Base-by-base conservation (phyloP, 2,329 filamentous ascomycete genomes). In the Neurospora sp. region DNA sequence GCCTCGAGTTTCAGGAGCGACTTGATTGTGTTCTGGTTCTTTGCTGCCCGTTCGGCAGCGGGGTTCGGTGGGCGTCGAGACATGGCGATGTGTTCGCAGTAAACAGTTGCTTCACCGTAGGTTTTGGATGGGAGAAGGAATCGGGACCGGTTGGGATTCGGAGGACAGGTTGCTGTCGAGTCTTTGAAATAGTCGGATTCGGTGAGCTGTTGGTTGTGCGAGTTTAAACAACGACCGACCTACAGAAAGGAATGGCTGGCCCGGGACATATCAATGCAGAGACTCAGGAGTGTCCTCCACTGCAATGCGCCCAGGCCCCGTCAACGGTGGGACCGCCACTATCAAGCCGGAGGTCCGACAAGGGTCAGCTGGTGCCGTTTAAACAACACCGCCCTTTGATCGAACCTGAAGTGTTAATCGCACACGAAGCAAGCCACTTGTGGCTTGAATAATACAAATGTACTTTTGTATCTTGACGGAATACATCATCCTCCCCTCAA, bases 21-120 rank as follows among this genome's bases (percentile, higher is more conserved):
- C 85, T 98, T 98, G 81, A 99, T 92, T 65, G 93, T 96, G 80
- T 91, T 89, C 80, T 92, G 91, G 83, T 99, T 99, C 82, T 74
- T 57, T 17, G 69, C 69, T 96, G 92, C 77, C 94, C 94, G 77
- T 93, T 92, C 81, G 92, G 90, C 82, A 89, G 89, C 78, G 92
- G 89, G 82, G 67, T 93, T 92, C 71, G 89, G 87, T 71, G 88
- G 83, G 79, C 92, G 88, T 84, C 92, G 87, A 77, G 92, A 96
- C 92, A 96, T 96, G 71, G 65, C 43, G 68, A 66, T 41, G 23
- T 28, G 28, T 62, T 15, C 23, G 19, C 66, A 40, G 36, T 40
- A 19, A 12, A 28, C 66, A 39, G 38, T 38, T 38, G 15, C n/a
- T 66, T 39, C 15, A 17, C 19, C 66, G 28, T 37, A n/a, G 37